Evolutionary conservation across 805 yeast species (phyloP).

Genomic region (Ogataea allantospora): DNA sequence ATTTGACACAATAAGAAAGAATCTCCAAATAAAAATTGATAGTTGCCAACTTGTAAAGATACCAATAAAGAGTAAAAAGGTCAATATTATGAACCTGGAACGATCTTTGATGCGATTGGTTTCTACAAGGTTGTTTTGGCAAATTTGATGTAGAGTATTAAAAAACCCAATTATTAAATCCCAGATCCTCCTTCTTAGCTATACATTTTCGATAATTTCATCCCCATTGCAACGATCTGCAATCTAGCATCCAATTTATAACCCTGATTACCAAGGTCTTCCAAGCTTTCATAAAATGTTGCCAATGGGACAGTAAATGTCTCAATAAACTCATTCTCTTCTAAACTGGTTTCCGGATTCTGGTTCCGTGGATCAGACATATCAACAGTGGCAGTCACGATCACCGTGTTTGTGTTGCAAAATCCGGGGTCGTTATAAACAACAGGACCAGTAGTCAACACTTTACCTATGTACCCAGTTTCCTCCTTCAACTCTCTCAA

Average conservation of each 20-base stretch:
- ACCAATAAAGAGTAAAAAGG: too few species aligned
- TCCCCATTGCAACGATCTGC: constrained; percentile 82
- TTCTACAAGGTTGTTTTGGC: too few species aligned
- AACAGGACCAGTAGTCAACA: constrained; percentile 29
- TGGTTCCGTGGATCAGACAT: constrained; percentile 60
- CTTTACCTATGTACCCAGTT: constrained; percentile 84
- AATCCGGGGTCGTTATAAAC: constrained; percentile 62
- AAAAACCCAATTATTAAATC: too few species aligned
- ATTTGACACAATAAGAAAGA: neutral
- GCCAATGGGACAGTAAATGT: constrained; percentile 71
- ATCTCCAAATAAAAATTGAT: too few species aligned
- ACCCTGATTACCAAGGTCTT: constrained; percentile 57
- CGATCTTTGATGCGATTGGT: too few species aligned
- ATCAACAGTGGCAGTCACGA: constrained; percentile 80
- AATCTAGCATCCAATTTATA: constrained; percentile 83
- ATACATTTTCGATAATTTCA: constrained; percentile 46
- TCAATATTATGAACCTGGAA: too few species aligned
- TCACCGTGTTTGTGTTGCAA: constrained; percentile 80
- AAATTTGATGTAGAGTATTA: neutral
- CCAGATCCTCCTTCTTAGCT: neutral
- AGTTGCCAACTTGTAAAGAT: too few species aligned
- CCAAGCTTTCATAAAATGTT: constrained; percentile 53
- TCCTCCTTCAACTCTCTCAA: constrained; percentile 86
- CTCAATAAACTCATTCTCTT: constrained; percentile 91
- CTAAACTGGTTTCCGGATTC: constrained; percentile 71